phyloP scores from a whole-genome alignment of 2,329 filamentous ascomycete genomes.

The Ilyonectria sp. region DNA sequence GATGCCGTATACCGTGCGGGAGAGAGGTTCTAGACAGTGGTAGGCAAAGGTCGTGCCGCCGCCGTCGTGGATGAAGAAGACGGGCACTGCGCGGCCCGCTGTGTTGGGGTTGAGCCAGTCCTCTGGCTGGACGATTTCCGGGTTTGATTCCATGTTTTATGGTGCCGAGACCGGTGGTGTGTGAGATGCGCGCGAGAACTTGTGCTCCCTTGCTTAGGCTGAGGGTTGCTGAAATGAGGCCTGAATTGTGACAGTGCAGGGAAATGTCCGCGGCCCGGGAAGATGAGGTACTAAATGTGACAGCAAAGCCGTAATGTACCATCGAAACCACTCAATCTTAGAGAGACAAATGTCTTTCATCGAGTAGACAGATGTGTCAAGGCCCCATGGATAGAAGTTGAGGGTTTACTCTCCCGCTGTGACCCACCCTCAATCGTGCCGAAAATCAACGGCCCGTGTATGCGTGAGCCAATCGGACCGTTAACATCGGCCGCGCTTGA shows the following conservation, averaged over 20 bases:
- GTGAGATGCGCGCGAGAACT: neutral
- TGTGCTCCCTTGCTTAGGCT: neutral
- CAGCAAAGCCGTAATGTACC: neutral
- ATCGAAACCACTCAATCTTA: neutral
- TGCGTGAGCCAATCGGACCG: slow-evolving; percentile 25
- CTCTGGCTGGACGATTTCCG: slow-evolving; percentile 54
- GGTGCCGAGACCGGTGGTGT: neutral
- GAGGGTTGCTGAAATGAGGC: neutral
- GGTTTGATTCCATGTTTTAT: slow-evolving; percentile 47
- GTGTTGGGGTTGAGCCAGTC: slow-evolving; percentile 47
- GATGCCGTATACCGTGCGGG: slow-evolving; percentile 68
- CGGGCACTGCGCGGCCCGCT: slow-evolving; percentile 55
- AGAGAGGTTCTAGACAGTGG: slow-evolving; percentile 65
- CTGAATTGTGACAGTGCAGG: neutral
- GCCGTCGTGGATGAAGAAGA: slow-evolving; percentile 73
- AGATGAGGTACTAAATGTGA: neutral
- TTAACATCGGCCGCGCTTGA: slow-evolving; percentile 15
- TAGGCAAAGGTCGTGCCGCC: slow-evolving; percentile 73
- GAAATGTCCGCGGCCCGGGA: neutral
- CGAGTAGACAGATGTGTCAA: neutral
- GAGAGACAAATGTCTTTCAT: neutral
- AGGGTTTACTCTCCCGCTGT: no score
- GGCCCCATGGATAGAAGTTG: neutral
- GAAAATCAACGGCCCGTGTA: slow-evolving; percentile 10
- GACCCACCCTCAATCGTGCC: neutral